Percentiles rank a stretch among this genome's conserved stretches.
Evolutionary conservation across 2,329 filamentous ascomycete species (phyloP).

Genomic region (Cephalotrichum gorgonifer): DNA sequence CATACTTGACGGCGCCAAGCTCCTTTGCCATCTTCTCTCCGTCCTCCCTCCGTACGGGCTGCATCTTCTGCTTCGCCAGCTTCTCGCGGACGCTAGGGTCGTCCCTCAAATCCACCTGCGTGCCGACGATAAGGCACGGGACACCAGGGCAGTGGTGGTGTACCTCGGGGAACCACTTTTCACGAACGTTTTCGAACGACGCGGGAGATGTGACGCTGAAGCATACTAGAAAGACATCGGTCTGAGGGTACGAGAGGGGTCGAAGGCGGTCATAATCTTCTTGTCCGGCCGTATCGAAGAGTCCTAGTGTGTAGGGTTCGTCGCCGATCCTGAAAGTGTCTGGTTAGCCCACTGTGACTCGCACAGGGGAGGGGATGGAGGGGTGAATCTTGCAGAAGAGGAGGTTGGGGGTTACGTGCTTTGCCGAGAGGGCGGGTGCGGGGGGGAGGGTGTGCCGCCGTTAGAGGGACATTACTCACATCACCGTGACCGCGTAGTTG

Average conservation of each 20-base stretch:
- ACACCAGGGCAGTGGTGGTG: constrained; percentile 98
- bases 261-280: constrained; percentile 98
- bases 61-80: constrained; percentile 91
- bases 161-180: constrained; percentile 98
- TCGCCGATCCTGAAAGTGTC: constrained; percentile 76
- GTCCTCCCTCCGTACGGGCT: constrained; percentile 81
- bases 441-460: constrained; percentile 4
- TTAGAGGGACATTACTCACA: constrained; percentile 54
- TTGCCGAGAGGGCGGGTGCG: neutral
- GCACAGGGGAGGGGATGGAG: neutral
- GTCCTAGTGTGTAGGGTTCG: constrained; percentile 91
- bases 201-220: constrained; percentile 96
- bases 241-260: constrained; percentile 94
- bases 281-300: constrained; percentile 98
- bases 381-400: neutral
- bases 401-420: neutral
- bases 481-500: constrained; percentile 99
- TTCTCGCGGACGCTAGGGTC: constrained; percentile 83
- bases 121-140: constrained; percentile 94
- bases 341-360: neutral
- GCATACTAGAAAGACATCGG: constrained; percentile 97
- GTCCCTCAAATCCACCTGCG: constrained; percentile 91
- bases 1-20: constrained; percentile 95
- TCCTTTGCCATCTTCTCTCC: constrained; percentile 96
- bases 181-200: constrained; percentile 97